Evolutionary conservation across 257 asterid species (phyloP).

Genomic region (Solanum pinnatisectum): DNA sequence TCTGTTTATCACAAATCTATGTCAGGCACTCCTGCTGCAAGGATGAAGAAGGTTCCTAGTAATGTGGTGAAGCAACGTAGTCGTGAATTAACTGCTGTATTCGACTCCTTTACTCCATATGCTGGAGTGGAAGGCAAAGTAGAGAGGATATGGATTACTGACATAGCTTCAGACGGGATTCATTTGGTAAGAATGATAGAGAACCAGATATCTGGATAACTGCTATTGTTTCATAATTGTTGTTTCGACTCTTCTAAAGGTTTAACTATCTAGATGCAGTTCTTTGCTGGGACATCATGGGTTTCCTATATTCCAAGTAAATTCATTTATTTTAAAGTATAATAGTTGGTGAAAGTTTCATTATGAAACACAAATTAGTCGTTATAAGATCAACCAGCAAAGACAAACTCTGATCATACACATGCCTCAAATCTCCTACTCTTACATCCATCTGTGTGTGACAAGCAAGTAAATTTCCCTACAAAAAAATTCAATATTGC

Average conservation of each 20-base stretch:
- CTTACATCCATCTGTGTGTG: background rate
- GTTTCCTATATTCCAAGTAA: background rate
- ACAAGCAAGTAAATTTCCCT: background rate
- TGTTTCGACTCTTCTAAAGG: background rate
- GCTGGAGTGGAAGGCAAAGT: conserved; percentile 72
- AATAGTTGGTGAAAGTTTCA: background rate
- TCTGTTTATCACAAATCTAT: background rate
- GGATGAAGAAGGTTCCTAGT: conserved; percentile 93
- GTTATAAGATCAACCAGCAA: background rate
- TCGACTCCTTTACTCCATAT: conserved; percentile 82
- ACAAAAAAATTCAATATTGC: background rate
- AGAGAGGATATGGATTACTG: conserved; percentile 90
- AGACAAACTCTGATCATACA: background rate
- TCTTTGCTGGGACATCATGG: background rate
- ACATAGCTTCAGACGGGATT: conserved; percentile 78
- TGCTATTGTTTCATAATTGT: background rate
- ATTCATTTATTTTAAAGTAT: background rate
- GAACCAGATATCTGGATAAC: background rate
- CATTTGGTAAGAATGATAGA: conserved; percentile 55
- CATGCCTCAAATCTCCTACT: background rate
- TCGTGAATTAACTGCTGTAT: conserved; percentile 75
- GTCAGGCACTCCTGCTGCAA: conserved; percentile 83
- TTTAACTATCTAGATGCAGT: background rate
- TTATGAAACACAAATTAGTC: background rate
- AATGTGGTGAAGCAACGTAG: conserved; percentile 77